Conservation (phyloP, 2,329 filamentous ascomycete species). For the Tolypocladium ophioglossoides region DNA sequence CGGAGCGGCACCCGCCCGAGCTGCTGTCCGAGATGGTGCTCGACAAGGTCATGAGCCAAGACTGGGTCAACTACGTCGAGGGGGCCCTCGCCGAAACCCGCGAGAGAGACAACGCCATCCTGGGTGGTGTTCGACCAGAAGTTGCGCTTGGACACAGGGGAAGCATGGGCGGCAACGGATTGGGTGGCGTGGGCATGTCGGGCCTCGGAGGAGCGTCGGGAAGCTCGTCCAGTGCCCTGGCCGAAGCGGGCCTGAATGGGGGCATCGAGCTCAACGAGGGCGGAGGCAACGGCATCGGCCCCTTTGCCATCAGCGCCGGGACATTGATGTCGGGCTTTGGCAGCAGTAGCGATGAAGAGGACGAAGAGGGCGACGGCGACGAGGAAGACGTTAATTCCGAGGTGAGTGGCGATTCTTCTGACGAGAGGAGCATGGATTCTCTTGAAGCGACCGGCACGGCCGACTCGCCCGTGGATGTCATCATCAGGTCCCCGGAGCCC, state of each 20-base stretch:
- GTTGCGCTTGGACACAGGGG: slow-evolving; percentile 73
- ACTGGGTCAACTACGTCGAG: slow-evolving; percentile 94
- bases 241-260: slow-evolving; percentile 72
- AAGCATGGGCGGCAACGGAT: slow-evolving; percentile 37
- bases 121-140: slow-evolving; percentile 88
- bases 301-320: slow-evolving; percentile 62
- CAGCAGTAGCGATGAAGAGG: slow-evolving; percentile 91
- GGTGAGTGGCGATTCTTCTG: slow-evolving; percentile 40
- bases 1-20: slow-evolving; percentile 84
- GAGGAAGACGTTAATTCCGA: slow-evolving; percentile 63
- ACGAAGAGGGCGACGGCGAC: slow-evolving; percentile 83
- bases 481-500: slow-evolving; percentile 21
- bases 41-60: slow-evolving; percentile 77
- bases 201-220: slow-evolving; percentile 27
- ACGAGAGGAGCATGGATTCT: slow-evolving; percentile 16
- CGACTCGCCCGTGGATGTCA: slow-evolving; percentile 18
- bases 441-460: slow-evolving; percentile 16
- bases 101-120: slow-evolving; percentile 95
- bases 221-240: slow-evolving; percentile 56
- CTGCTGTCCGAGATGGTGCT: slow-evolving; percentile 73
- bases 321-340: slow-evolving; percentile 84
- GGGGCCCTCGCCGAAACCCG: slow-evolving; percentile 85
- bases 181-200: slow-evolving; percentile 38
- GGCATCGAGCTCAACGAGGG: slow-evolving; percentile 59
- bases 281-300: slow-evolving; percentile 55